A percentile compares a stretch with the other conserved stretches of the same genome.
These are phyloP conservation scores for Dendrobium catenatum DNA, from an alignment of 106 monocot genomes.

Conservation along the genomic window DNA sequence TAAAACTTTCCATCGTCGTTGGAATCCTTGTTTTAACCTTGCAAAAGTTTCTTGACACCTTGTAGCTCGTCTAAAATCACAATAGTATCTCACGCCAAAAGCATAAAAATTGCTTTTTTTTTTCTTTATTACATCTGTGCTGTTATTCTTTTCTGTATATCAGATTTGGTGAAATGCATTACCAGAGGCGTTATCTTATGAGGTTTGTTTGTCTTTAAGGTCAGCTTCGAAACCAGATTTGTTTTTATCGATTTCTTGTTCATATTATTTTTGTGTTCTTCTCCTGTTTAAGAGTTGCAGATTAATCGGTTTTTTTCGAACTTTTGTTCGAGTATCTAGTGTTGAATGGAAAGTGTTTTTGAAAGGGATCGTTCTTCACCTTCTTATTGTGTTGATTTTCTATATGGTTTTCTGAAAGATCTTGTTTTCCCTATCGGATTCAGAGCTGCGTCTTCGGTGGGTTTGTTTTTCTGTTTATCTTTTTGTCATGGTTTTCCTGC, in stretches of 20 bases:
- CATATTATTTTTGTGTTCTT: neutral
- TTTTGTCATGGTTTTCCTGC: neutral
- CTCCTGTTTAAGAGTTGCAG: neutral
- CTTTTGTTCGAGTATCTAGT: neutral
- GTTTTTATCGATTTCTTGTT: neutral
- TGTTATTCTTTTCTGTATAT: neutral
- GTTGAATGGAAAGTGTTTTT: neutral
- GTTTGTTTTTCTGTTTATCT: neutral
- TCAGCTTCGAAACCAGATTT: neutral
- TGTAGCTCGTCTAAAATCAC: neutral
- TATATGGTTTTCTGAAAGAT: neutral
- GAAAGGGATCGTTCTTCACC: neutral
- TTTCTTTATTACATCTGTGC: no score
- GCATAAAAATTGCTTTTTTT: no score
- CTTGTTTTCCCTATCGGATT: neutral
- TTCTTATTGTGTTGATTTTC: neutral
- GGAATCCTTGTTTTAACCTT: neutral
- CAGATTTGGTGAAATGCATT: neutral
- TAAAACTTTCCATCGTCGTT: neutral
- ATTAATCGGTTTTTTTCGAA: neutral
- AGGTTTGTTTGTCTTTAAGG: neutral
- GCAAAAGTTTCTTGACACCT: neutral
- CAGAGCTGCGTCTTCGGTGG: neutral
- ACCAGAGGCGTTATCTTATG: no score
- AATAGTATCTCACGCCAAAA: neutral